Conservation (phyloP, 345 rosid genomes). For the Lenwebbia sp. region DNA sequence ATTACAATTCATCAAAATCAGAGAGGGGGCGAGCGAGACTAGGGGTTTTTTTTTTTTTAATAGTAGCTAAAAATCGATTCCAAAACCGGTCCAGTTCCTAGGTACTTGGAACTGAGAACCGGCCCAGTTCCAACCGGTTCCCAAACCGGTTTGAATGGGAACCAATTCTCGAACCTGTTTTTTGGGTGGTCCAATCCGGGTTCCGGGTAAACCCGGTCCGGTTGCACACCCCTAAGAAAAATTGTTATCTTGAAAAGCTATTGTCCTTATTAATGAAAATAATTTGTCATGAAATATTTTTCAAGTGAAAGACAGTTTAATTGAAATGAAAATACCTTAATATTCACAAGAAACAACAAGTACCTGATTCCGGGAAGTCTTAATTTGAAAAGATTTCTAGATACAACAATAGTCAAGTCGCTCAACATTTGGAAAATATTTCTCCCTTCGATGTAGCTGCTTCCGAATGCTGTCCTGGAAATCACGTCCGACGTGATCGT, state of each 20-base stretch:
- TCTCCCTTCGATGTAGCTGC: conserved; percentile 33
- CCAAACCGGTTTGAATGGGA: too few relatives aligned
- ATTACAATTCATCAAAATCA: too few relatives aligned
- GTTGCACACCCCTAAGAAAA: too few relatives aligned
- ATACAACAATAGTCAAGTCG: not conserved
- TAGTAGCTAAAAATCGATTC: too few relatives aligned
- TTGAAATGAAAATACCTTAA: not conserved
- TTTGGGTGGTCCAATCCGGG: too few relatives aligned
- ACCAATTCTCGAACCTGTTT: too few relatives aligned
- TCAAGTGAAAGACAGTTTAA: not conserved
- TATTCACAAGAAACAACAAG: not conserved
- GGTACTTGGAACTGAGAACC: too few relatives aligned
- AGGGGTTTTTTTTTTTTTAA: too few relatives aligned
- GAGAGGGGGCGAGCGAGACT: too few relatives aligned
- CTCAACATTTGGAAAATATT: conserved; percentile 16
- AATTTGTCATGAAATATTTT: not conserved
- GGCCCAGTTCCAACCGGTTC: too few relatives aligned
- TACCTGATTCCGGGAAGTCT: conserved; percentile 20
- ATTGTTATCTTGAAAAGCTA: not conserved
- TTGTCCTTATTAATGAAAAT: not conserved
- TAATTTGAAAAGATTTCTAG: not conserved
- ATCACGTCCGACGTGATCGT: conserved; percentile 30
- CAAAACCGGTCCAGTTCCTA: too few relatives aligned
- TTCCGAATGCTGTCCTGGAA: conserved; percentile 39
- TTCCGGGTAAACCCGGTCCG: too few relatives aligned